Conservation (phyloP, 2,329 filamentous ascomycete genomes). For the Pestalotiopsis sp. region DNA sequence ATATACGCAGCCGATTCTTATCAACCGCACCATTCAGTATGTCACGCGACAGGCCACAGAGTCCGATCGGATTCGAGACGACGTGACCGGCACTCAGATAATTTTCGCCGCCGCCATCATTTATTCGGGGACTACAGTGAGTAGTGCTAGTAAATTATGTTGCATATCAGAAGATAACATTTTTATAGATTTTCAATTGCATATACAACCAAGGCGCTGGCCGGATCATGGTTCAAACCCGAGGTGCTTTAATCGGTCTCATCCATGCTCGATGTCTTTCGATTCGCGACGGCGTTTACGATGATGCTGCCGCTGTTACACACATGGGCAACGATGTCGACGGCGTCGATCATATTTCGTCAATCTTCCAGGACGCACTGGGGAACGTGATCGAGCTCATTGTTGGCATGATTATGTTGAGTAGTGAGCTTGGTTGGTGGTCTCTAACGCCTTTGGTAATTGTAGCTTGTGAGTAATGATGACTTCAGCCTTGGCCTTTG, state of each 20-base stretch:
- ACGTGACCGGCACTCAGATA: constrained; percentile 28
- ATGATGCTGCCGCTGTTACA: constrained; percentile 10
- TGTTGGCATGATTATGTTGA: constrained; percentile 2
- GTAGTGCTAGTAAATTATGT: constrained; percentile 4
- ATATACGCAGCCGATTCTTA: constrained; percentile 42
- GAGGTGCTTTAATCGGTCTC: constrained; percentile 5
- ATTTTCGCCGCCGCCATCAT: constrained; percentile 32
- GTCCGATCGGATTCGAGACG: constrained; percentile 1
- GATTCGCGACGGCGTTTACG: constrained; percentile 6
- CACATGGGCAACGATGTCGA: constrained; percentile 10
- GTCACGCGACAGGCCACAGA: constrained; percentile 16
- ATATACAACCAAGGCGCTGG: neutral
- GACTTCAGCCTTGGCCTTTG: neutral
- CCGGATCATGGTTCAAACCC: neutral
- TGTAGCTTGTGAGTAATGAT: neutral
- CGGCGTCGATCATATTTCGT: neutral
- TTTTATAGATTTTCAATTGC: neutral
- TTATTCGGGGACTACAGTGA: constrained; percentile 40
- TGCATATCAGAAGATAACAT: neutral
- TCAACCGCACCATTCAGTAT: constrained; percentile 37
- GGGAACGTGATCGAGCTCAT: neutral
- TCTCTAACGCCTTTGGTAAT: constrained; percentile 1
- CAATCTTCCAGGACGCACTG: neutral
- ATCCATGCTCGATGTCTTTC: constrained; percentile 10
- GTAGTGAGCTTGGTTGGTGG: constrained; percentile 9